Evolutionary conservation across 2,329 filamentous ascomycete genomes (phyloP), one percentile per base, ranked within the genome.

Genomic region (Beauveria sp.): DNA sequence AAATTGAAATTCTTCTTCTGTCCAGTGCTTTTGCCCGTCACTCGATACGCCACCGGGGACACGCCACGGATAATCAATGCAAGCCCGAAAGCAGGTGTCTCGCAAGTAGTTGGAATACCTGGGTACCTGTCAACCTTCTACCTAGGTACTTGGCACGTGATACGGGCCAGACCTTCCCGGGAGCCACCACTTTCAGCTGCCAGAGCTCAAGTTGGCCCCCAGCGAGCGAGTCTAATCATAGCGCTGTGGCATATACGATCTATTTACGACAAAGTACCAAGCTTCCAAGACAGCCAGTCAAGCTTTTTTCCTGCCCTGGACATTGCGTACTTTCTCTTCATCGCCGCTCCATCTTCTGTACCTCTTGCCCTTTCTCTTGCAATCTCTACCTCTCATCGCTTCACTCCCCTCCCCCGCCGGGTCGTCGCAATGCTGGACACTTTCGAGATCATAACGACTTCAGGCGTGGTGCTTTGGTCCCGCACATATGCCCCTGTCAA

Each of bases 381-480:
- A 31, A 51, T 59, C 26, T 56, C 34, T 64, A 24, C 46, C 54
- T 56, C 48, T 51, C 61, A 22, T 42, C 45, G 50, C 12, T 16
- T 38, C 34, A 38, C 34, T 38, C 34, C 34, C 54, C 28, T 51
- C 62, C 50, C 53, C 40, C 62, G 57, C 51, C 55, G 46, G 49
- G 43, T 22, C 62, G 61, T 42, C 69, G 73, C 67, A 62, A 98
- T 98, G 93, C 79, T 99, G 77, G 95, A 99, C 79, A 89, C 90
- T 18, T 99, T 99, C 74, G 93, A 99, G 76, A 95, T 99, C 67
- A 77, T 99, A 64, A 97, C 93, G 64, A 96, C 93, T 43, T 96
- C 93, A 3, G 95, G 95, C 62, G 93, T 99, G 65, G 95, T 99
- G 62, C 85, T 99, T 61, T 99, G 95, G 95, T 97, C 93, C 64